Percentiles rank a stretch among this genome's conserved stretches.
Conservation (phyloP, 2,329 filamentous ascomycete genomes). For the Claviceps maximensis region DNA sequence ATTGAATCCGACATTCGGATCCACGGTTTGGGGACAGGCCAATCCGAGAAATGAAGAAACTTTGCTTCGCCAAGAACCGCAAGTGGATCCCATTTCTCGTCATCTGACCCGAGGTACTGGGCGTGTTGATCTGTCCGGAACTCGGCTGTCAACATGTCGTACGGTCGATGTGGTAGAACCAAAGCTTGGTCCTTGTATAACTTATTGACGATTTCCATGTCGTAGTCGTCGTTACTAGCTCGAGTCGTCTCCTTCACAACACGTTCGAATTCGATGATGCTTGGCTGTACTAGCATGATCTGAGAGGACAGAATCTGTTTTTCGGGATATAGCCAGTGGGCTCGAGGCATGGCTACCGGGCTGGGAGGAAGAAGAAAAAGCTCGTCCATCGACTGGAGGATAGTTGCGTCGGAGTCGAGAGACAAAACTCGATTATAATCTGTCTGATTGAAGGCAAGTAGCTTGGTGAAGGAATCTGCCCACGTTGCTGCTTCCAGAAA, state of each 20-base stretch:
- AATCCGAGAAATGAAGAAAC: slow-evolving; percentile 58
- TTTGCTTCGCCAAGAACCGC: slow-evolving; percentile 44
- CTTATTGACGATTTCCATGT: slow-evolving; percentile 56
- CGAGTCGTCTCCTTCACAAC: slow-evolving; percentile 15
- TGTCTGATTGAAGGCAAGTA: slow-evolving; percentile 54
- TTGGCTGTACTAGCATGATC: slow-evolving; percentile 46
- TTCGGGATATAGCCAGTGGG: slow-evolving; percentile 52
- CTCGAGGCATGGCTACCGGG: slow-evolving; percentile 53
- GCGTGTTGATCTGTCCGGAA: slow-evolving; percentile 39
- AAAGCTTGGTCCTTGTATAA: slow-evolving; percentile 45
- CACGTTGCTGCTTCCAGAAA: slow-evolving; percentile 30
- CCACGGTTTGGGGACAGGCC: slow-evolving; percentile 53
- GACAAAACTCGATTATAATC: slow-evolving; percentile 39
- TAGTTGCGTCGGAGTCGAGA: slow-evolving; percentile 47
- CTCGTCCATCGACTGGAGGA: slow-evolving; percentile 54
- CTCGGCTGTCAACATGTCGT: slow-evolving; percentile 48
- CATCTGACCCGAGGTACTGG: slow-evolving; percentile 26
- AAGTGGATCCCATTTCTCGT: slow-evolving; percentile 44
- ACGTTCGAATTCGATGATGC: slow-evolving; percentile 32
- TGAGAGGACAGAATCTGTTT: slow-evolving; percentile 42
- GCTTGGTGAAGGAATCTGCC: slow-evolving; percentile 53
- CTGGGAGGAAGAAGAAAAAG: slow-evolving; percentile 52
- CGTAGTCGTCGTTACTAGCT: slow-evolving; percentile 30
- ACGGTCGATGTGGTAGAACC: slow-evolving; percentile 50
- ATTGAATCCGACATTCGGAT: slow-evolving; percentile 10